Conservation (phyloP, 2,329 filamentous ascomycete species). For the Apiospora koreana region DNA sequence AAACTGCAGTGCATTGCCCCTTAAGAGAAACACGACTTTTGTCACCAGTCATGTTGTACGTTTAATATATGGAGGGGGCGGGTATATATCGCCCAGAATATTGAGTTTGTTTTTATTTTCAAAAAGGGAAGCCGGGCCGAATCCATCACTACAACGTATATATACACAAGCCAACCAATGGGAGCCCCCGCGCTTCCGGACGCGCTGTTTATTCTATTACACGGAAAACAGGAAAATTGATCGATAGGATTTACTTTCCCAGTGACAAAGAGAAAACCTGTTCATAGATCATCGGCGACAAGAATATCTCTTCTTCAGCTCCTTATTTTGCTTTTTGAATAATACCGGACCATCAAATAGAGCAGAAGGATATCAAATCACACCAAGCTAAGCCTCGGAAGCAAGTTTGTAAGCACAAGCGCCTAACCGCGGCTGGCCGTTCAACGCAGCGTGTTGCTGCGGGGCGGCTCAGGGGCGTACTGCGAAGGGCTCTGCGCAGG, state of each 20-base stretch:
- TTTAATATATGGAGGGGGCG: neutral
- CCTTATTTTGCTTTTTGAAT: neutral
- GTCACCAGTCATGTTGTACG: neutral
- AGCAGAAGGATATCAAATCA: neutral
- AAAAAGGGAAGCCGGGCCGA: neutral
- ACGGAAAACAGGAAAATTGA: neutral
- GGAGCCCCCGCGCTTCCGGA: neutral
- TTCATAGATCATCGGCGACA: neutral
- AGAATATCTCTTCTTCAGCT: neutral
- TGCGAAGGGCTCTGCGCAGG: constrained; percentile 24
- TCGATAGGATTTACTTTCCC: neutral
- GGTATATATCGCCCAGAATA: neutral
- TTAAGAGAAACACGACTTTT: too few species aligned
- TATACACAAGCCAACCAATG: neutral
- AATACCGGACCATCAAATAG: neutral
- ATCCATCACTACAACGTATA: neutral
- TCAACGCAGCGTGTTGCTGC: constrained; percentile 28
- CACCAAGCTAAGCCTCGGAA: neutral
- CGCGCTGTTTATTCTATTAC: constrained; percentile 5
- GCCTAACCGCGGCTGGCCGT: neutral
- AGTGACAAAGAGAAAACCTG: neutral
- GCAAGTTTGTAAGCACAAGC: neutral
- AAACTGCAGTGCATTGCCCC: too few species aligned
- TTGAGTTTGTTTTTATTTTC: neutral
- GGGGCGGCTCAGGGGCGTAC: constrained; percentile 25